phyloP scores from a whole-genome alignment of 108 stramenopile genomes.

The Parietichytrium sp. region DNA sequence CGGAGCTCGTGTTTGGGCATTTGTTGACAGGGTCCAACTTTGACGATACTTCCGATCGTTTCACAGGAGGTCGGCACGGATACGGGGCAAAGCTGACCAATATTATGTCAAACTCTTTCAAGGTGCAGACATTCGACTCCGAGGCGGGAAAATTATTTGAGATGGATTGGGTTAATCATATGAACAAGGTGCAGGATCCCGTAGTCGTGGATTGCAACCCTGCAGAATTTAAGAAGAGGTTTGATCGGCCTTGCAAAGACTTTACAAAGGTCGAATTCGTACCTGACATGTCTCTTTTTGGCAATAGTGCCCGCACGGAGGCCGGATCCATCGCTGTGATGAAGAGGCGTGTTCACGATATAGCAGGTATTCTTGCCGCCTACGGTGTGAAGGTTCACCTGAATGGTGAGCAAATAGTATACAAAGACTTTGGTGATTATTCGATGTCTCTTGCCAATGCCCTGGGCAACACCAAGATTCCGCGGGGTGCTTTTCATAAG shows the following conservation, averaged over 20 bases:
- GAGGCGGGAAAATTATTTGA: conserved; percentile 55
- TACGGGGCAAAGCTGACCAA: conserved; percentile 86
- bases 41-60: conserved; percentile 3
- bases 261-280: conserved; percentile 75
- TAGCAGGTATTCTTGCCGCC: conserved; percentile 68
- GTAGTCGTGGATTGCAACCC: conserved; percentile 36
- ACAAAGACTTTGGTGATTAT: conserved; percentile 59
- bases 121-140: conserved; percentile 70
- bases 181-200: too few relatives aligned
- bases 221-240: background rate
- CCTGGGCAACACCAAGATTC: conserved; percentile 45
- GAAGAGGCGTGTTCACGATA: conserved; percentile 77
- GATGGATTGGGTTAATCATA: conserved; percentile 74
- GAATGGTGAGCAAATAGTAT: conserved; percentile 56
- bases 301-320: conserved; percentile 47
- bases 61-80: conserved; percentile 84
- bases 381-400: conserved; percentile 70
- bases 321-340: conserved; percentile 72
- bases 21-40: conserved; percentile 52
- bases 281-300: conserved; percentile 66
- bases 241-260: too few relatives aligned
- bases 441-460: too few relatives aligned
- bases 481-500: conserved; percentile 52
- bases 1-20: conserved; percentile 53
- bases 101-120: conserved; percentile 75